A percentile compares a stretch with the other conserved stretches of the same genome.
Evolutionary conservation across 768 basidiomycete genomes (phyloP).

Genomic region (Naganishia kalamii): DNA sequence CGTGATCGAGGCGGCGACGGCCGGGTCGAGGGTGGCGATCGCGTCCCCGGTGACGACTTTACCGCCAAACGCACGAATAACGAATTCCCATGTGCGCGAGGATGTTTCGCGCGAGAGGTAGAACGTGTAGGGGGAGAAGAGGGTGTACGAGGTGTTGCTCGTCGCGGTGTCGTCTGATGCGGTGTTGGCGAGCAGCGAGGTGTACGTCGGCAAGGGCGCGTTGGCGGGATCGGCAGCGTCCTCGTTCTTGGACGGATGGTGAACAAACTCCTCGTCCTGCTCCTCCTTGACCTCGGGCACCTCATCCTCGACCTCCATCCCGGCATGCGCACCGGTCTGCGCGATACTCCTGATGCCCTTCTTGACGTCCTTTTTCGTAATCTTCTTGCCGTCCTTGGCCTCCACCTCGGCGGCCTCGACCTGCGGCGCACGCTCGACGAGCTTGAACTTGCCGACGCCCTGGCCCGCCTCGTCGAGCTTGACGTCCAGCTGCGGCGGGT

Average conservation of each 20-base stretch:
- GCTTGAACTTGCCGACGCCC: conserved; percentile 77
- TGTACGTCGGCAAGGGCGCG: conserved; percentile 55
- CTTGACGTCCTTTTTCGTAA: conserved; percentile 57
- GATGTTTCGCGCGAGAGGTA: conserved; percentile 91
- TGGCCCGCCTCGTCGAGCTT: conserved; percentile 79
- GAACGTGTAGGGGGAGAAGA: conserved; percentile 83
- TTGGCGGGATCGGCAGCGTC: conserved; percentile 46
- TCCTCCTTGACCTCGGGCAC: conserved; percentile 33
- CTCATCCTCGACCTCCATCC: conserved; percentile 31
- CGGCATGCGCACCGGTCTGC: conserved; percentile 26
- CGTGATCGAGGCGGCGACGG: conserved; percentile 66
- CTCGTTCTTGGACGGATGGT: conserved; percentile 42
- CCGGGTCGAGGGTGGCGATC: conserved; percentile 55
- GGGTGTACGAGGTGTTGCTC: conserved; percentile 48
- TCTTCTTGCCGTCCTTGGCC: conserved; percentile 48
- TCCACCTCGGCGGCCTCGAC: conserved; percentile 43
- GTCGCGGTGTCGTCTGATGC: conserved; percentile 34
- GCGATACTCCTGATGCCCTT: conserved; percentile 53
- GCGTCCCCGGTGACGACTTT: conserved; percentile 63
- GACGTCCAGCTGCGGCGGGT: conserved; percentile 84
- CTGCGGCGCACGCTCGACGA: conserved; percentile 55
- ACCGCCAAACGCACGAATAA: conserved; percentile 85
- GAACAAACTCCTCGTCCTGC: conserved; percentile 43
- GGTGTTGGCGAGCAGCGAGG: conserved; percentile 41
- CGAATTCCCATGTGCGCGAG: conserved; percentile 84